Base-by-base conservation (phyloP, 2,329 filamentous ascomycete species). In the Incumbomyces delicatus region DNA sequence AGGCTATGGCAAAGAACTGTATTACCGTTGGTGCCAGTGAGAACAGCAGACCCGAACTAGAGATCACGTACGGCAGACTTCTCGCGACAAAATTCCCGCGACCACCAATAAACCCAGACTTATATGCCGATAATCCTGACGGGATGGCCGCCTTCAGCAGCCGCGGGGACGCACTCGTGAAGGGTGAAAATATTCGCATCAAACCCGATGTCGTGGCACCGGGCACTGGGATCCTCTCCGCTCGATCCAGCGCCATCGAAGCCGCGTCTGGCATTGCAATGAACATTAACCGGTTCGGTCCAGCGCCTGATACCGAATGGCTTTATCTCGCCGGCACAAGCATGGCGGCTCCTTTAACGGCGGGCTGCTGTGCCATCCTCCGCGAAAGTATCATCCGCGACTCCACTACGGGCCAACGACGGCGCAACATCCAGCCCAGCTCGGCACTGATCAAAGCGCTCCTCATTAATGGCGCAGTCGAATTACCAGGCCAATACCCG, bases 201-300 rank as follows among this genome's bases (percentile, higher is more conserved):
- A 59, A 59, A 41, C 57, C 56, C 16, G 56, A 59, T 38, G 36
- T 58, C 16, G 56, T 59, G 17, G 53, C 56, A 2, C 56, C 57
- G 1, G 57, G 57, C 27, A 55, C 52, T 2, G 46, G 38, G 32
- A 54, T 58, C 14, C 47, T 57, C 10, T 53, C 53, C 16, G 44
- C 53, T 8, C 47, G 45, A 17, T 56, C 53, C 8, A 32, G 31
- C 30, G n/a, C n/a, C n/a, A n/a, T n/a, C n/a, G n/a, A n/a, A n/a
- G n/a, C n/a, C n/a, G n/a, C n/a, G n/a, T n/a, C n/a, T n/a, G n/a
- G n/a, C n/a, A 43, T 45, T 22, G 53, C 50, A 6, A 8, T n/a
- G 16, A 5, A 10, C 14, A 17, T 6, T 5, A 6, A 32, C 31
- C 13, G 8, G 31, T 31, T 20, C 17, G 22, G 7, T 7, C 37